phyloP scores from a whole-genome alignment of 768 basidiomycete genomes.

The Leccinum barrowsii region DNA sequence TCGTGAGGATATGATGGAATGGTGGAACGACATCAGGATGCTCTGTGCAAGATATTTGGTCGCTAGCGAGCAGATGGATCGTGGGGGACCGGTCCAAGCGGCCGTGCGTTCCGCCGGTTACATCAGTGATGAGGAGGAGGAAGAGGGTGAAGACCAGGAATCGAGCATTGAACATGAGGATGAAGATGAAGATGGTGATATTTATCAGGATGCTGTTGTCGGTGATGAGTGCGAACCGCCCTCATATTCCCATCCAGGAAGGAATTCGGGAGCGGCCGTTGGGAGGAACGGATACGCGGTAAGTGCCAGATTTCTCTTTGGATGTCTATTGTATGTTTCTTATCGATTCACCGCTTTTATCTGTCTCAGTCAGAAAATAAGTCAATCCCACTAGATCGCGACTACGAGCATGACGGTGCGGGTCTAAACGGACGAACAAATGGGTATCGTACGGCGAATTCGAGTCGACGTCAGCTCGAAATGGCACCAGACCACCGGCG shows the following conservation, averaged over 20 bases:
- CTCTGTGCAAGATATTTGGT: conserved; percentile 91
- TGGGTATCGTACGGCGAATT: conserved; percentile 41
- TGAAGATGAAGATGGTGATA: conserved; percentile 52
- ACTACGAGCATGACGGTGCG: neutral
- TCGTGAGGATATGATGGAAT: conserved; percentile 98
- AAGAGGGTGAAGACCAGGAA: conserved; percentile 53
- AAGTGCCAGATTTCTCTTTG: conserved; percentile 26
- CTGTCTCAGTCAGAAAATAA: conserved; percentile 46
- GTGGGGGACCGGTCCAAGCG: conserved; percentile 87
- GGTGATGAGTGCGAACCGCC: conserved; percentile 53
- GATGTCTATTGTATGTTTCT: neutral
- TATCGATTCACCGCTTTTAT: conserved; percentile 2
- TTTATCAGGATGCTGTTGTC: conserved; percentile 36
- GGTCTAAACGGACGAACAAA: conserved; percentile 4
- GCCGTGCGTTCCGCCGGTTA: conserved; percentile 90
- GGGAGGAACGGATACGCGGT: conserved; percentile 62
- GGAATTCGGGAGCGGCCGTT: conserved; percentile 39
- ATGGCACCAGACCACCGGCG: conserved; percentile 64
- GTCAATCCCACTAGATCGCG: conserved; percentile 16
- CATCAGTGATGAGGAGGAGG: conserved; percentile 76
- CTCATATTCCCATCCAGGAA: conserved; percentile 52
- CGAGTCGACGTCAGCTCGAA: conserved; percentile 56
- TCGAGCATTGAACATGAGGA: conserved; percentile 44
- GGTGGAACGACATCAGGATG: conserved; percentile 99
- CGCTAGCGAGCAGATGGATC: conserved; percentile 88